phyloP scores from a whole-genome alignment of 257 asterid species.

The Solanum ossicruentum region DNA sequence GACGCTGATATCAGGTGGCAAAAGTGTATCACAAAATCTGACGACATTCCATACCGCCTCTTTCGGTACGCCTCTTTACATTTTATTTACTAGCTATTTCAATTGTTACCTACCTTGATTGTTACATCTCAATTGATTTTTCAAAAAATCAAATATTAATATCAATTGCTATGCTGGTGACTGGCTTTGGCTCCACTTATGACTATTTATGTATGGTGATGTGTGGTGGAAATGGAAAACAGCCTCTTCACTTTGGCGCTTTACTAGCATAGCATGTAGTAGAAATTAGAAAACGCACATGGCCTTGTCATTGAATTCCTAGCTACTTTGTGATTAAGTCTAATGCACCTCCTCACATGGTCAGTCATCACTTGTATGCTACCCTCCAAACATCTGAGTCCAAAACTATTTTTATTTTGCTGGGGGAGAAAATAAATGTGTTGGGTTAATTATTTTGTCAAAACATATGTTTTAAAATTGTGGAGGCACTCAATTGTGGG shows the following conservation, averaged over 20 bases:
- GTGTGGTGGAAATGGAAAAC: not conserved
- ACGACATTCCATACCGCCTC: slow-evolving; percentile 91
- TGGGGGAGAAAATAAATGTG: not conserved
- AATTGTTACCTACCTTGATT: not conserved
- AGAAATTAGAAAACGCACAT: not conserved
- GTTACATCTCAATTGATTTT: not conserved
- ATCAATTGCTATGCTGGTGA: not conserved
- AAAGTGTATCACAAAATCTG: slow-evolving; percentile 45
- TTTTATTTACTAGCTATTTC: not conserved
- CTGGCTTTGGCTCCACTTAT: not conserved
- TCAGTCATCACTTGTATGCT: not conserved
- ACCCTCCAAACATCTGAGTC: not conserved
- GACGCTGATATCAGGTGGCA: slow-evolving; percentile 78
- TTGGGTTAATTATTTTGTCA: not conserved
- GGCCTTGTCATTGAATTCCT: not conserved
- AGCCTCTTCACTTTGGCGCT: not conserved
- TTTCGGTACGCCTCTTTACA: slow-evolving; percentile 44
- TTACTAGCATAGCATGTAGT: not conserved
- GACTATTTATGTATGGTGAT: not conserved
- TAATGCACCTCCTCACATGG: not conserved
- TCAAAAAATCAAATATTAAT: not conserved
- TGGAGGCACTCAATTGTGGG: not conserved
- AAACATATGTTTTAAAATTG: not conserved
- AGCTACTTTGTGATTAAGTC: not conserved
- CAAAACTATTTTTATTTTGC: not conserved